Conservation (phyloP, 148 eudicot species). For the Rhododendron henanense region DNA sequence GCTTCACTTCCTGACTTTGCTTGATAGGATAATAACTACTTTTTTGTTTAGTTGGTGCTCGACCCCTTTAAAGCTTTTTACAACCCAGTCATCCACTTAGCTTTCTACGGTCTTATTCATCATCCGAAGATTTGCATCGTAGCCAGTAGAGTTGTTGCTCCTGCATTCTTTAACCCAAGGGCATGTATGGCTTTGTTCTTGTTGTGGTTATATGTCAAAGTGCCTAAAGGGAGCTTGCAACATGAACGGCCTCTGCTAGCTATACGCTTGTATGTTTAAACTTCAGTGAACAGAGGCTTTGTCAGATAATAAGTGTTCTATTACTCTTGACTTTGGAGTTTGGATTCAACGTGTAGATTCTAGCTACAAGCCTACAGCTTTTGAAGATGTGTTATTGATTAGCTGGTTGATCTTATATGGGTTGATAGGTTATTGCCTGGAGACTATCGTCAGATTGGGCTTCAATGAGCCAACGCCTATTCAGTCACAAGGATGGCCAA, state of each 20-base stretch:
- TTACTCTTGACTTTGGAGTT: neutral
- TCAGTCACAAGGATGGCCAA: conserved; percentile 98
- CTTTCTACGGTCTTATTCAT: neutral
- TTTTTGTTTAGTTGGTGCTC: neutral
- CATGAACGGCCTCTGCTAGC: neutral
- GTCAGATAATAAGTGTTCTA: neutral
- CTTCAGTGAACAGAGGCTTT: neutral
- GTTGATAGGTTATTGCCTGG: conserved; percentile 67
- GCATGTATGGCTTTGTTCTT: neutral
- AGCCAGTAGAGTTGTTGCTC: neutral
- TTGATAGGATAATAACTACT: neutral
- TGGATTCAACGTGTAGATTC: neutral
- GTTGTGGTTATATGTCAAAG: neutral
- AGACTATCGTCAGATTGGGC: conserved; percentile 73
- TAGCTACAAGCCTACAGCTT: neutral
- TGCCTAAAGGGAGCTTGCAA: neutral
- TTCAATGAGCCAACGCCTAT: conserved; percentile 92
- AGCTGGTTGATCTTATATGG: conserved; percentile 12
- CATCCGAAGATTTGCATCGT: neutral
- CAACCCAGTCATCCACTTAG: neutral
- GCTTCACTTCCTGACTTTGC: neutral
- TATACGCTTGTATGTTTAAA: neutral
- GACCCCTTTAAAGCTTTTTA: neutral
- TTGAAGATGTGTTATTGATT: neutral
- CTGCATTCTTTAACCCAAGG: neutral